Base-by-base conservation (phyloP, 352 stramenopile genomes). In the Phytophthora europaea region DNA sequence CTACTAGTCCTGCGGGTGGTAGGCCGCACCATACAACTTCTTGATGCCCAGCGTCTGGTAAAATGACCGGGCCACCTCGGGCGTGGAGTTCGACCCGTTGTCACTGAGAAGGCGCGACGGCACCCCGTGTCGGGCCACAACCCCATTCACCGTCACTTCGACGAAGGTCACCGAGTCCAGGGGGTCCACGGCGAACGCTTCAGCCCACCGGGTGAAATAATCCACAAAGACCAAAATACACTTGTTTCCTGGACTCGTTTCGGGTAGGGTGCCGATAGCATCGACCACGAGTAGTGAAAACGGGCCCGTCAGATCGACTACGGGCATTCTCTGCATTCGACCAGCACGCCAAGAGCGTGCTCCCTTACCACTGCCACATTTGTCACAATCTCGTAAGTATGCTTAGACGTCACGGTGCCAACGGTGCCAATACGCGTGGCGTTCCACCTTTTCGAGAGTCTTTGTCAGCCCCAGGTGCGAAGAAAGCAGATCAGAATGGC, bases 401-500 rank as follows among this genome's bases (percentile, higher is more conserved):
- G 7, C 28, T 5, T 31, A 4, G 28, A 31, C 28, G 6, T 31
- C 28, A 1, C 28, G 28, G 28, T 31, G 28, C 28, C 28, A 7
- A 6, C 4, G 4, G 0, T 4, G 28, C 28, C 28, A 60, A 7
- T 28, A 60, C 7, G 53, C 53, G 5, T 33, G 31, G 38, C 61
- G 26, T 55, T 51, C 16, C 38, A 47, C 38, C 28, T 54, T 31
- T 40, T 72, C 65, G 3, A 48, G 3, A 0, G 57, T 66, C 26
- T 72, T 61, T 0, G 34, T 65, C 2, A 60, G 6, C 4, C 65
- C 56, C 47, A 43, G 20, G 20, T 66, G 48, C 2, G 48, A 31
- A 1, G 56, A 60, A n/a, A 72, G 8, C 1, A 66, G 1, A 13
- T 66, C 65, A 0, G 20, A 12, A 20, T 71, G 64, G 34, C 64